Conservation (phyloP, 495 filamentous ascomycete genomes). For the Xylaria intraflava region DNA sequence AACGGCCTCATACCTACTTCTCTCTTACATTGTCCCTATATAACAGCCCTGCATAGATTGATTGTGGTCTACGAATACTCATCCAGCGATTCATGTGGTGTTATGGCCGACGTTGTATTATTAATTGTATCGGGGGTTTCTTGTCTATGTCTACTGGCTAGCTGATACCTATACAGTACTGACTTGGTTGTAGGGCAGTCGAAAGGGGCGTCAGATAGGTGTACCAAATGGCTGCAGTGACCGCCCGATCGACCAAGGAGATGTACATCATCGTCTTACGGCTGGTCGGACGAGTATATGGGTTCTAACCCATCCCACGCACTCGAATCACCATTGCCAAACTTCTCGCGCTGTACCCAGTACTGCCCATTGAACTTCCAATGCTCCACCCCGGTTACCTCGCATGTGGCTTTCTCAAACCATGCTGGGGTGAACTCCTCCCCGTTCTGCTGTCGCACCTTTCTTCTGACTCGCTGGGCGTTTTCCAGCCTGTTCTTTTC, state of each 20-base stretch:
- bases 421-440: constrained; percentile 79
- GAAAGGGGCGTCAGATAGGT: not conserved
- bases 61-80: not conserved
- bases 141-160: constrained; percentile 4
- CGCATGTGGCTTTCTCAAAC: constrained; percentile 67
- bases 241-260: not conserved
- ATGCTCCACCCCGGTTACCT: constrained; percentile 80
- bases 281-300: constrained; percentile 30
- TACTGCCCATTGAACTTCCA: constrained; percentile 87
- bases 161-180: constrained; percentile 6
- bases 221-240: not conserved
- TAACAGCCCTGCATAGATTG: not conserved
- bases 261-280: not conserved
- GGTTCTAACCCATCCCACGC: constrained; percentile 47
- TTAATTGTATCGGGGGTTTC: constrained; percentile 1
- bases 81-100: too few relatives aligned
- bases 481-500: constrained; percentile 97
- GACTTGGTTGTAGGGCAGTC: not conserved
- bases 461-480: constrained; percentile 73
- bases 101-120: not conserved
- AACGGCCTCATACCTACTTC: too few relatives aligned
- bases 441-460: constrained; percentile 65
- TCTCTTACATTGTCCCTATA: too few relatives aligned
- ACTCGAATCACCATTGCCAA: constrained; percentile 38
- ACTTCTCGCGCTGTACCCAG: constrained; percentile 63